Evolutionary conservation across 139 green algal genomes (phyloP).

Genomic region (Pseudopediastrum boryanum): DNA sequence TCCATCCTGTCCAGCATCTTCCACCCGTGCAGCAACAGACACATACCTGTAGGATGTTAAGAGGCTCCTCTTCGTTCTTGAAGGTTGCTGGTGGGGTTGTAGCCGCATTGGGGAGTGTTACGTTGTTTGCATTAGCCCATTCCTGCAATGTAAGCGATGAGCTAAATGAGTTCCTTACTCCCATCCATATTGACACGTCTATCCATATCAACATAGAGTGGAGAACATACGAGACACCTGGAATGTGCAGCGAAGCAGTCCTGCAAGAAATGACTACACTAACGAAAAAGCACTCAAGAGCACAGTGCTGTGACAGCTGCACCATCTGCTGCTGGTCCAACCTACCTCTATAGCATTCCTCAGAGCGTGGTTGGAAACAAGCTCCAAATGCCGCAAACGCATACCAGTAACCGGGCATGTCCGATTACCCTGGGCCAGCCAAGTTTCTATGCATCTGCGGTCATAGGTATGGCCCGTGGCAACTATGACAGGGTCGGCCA

Average conservation of each 20-base stretch:
- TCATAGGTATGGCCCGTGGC: conserved; percentile 96
- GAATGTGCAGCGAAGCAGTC: background rate
- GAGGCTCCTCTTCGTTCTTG: conserved; percentile 59
- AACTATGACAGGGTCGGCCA: conserved; percentile 93
- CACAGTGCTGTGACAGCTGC: background rate
- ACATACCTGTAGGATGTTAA: conserved; percentile 79
- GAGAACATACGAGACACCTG: too few relatives aligned
- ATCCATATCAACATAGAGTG: too few relatives aligned
- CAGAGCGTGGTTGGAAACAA: conserved; percentile 93
- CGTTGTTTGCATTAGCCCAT: conserved; percentile 72
- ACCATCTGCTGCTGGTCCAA: background rate
- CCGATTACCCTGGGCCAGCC: conserved; percentile 85
- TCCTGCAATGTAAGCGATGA: conserved; percentile 53
- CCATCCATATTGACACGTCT: too few relatives aligned
- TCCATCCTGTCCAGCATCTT: too few relatives aligned
- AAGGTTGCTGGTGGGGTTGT: conserved; percentile 55
- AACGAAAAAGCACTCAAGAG: background rate
- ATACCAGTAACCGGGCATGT: conserved; percentile 93
- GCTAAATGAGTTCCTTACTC: background rate
- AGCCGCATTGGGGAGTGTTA: conserved; percentile 53
- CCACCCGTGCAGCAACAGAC: background rate
- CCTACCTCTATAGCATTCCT: conserved; percentile 83
- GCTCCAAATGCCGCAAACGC: conserved; percentile 87
- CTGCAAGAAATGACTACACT: background rate
- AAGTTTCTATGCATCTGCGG: conserved; percentile 86